Evolutionary conservation across 305 asterid genomes (phyloP), one percentile per base, ranked within the genome.

Genomic region (Fraxinus albicans): DNA sequence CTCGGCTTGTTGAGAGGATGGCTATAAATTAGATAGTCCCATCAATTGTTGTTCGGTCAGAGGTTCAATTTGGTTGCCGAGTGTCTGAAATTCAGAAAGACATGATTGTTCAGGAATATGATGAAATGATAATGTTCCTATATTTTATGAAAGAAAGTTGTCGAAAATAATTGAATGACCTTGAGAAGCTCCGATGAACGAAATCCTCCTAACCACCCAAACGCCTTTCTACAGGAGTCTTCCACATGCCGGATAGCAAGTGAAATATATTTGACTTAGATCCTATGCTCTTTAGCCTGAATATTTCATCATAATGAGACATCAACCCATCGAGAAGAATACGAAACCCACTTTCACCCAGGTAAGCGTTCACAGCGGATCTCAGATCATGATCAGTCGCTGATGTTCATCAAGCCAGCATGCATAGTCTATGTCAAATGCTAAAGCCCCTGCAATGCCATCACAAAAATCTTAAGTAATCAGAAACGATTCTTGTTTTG

Each of bases 161-260:
- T 6, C 42, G 5, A 27, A 78, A 47, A 77, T 8, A 3, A 42
- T 23, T 34, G 40, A 75, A 50, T 65, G 12, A 96, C 99, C 95
- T 95, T 95, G 81, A 95, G 98, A 83, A 96, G 83, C 85, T 95
- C 98, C 1, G 99, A 95, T 38, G 93, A 93, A 29, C 98, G 98
- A 80, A 95, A 95, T n/a, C 99, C 99, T 5, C 99, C 99, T 79
- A 96, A 84, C 98, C 99, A 96, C 97, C 90, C 88, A 96, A 95
- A 85, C 98, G 94, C 84, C 99, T 87, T 70, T 96, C 99, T 0
- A 92, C 97, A 2, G 98, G 98, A 79, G 97, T 90, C 85, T 92
- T 92, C 99, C 99, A 96, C 98, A 95, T 92, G 80, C 99, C 99
- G 1, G 98, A 95, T 27, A 96, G 96, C 91, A 95, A 88, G 91